Evolutionary conservation across 257 asterid genomes (phyloP).

Genomic region (Gentiana dahurica): DNA sequence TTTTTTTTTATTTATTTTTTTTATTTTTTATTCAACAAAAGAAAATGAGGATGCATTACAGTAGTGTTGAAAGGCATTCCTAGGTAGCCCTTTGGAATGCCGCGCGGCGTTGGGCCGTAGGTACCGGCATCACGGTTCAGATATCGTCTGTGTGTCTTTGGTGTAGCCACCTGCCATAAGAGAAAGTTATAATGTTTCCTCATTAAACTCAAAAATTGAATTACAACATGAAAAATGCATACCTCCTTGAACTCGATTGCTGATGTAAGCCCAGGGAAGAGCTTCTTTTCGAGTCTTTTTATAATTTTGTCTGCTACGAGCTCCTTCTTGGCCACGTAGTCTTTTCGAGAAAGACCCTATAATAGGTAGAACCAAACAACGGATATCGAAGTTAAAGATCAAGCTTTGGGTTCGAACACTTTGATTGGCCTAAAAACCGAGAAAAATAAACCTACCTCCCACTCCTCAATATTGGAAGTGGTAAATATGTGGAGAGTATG

Average conservation of each 20-base stretch:
- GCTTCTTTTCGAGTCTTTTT: conserved; percentile 69
- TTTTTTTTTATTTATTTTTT: too few species aligned
- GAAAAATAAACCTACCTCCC: conserved; percentile 53
- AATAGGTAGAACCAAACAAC: conserved; percentile 9
- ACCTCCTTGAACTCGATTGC: conserved; percentile 80
- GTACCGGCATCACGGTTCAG: conserved; percentile 96
- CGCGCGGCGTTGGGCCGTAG: conserved; percentile 91
- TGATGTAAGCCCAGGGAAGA: conserved; percentile 81
- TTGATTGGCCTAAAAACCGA: not conserved
- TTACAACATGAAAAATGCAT: not conserved
- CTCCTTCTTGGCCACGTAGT: conserved; percentile 83
- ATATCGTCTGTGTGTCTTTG: conserved; percentile 90
- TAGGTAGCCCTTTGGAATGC: conserved; percentile 69
- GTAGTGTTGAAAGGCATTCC: conserved; percentile 99
- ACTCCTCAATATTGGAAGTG: conserved; percentile 78
- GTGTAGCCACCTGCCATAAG: conserved; percentile 82
- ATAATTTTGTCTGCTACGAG: conserved; percentile 65
- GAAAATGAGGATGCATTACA: conserved; percentile 16
- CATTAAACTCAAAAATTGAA: too few species aligned
- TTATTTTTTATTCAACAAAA: not conserved
- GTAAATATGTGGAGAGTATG: conserved; percentile 97
- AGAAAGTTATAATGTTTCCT: conserved; percentile 2
- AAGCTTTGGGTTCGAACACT: not conserved
- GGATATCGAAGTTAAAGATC: not conserved
- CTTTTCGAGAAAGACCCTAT: conserved; percentile 71